phyloP scores from a whole-genome alignment of 176 grass and related monocot species.

The Carex kokanica region DNA sequence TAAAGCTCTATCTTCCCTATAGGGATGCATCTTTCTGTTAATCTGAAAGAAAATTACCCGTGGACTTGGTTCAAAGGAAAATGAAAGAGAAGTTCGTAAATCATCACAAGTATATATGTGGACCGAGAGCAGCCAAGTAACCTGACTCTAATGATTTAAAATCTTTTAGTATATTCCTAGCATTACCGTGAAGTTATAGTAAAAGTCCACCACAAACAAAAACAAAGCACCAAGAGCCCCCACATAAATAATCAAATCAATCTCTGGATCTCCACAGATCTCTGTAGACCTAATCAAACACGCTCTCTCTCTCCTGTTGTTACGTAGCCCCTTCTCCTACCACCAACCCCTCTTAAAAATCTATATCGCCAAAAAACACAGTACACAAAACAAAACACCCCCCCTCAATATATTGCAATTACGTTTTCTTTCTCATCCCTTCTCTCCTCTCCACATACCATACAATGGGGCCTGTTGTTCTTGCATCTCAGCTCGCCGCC shows the following conservation, averaged over 20 bases:
- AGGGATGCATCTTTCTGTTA: not conserved
- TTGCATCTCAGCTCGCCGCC: constrained; percentile 57
- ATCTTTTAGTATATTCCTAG: not conserved
- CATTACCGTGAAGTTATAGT: not conserved
- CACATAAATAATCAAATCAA: not conserved
- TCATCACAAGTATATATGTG: not conserved
- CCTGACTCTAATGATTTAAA: not conserved
- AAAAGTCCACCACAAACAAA: not conserved
- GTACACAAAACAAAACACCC: not conserved
- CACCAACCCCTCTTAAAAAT: constrained; percentile 31
- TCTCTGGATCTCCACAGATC: not conserved
- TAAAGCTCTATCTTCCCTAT: not conserved
- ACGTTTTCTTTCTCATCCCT: not conserved
- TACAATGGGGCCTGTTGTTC: constrained; percentile 60
- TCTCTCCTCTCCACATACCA: not conserved
- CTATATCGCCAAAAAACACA: constrained; percentile 6
- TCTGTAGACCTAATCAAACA: constrained; percentile 20
- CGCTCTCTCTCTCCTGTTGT: constrained; percentile 18
- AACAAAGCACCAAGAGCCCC: not conserved
- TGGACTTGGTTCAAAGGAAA: not conserved
- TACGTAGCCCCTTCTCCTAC: constrained; percentile 27
- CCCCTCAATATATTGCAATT: not conserved
- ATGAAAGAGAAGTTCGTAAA: not conserved
- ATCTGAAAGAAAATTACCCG: too few relatives aligned
- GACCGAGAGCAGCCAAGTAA: not conserved